Base-by-base conservation (phyloP, 2,329 filamentous ascomycete species). In the Ciborinia camelliae region DNA sequence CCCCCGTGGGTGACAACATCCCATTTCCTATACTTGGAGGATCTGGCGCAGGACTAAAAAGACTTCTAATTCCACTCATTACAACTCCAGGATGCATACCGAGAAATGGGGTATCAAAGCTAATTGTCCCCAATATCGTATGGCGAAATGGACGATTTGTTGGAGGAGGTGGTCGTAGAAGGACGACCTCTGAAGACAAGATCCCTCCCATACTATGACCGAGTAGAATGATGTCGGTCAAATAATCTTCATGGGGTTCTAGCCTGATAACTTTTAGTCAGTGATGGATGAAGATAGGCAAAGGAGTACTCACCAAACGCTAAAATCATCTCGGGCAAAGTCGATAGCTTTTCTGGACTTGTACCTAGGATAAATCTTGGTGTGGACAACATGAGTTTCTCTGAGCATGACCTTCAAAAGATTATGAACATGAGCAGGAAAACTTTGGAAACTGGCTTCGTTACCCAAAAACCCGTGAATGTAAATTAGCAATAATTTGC, bases 161-260 rank as follows among this genome's bases (percentile, higher is more conserved):
- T 43, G 68, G 68, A 50, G 68, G 63, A 23, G 37, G 39, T 23
- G 72, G 67, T 52, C 64, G 69, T 75, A 90, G 82, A 52, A 96
- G 79, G 3, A 86, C 86, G 32, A 96, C 84, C 71, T 97, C 93
- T 1, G 90, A 91, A 32, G 90, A 86, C 32, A 97, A 77, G 30
- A 97, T 81, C 1, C 93, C 93, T 20, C 93, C 93, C 86, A 97
- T 94, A 50, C 91, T 96, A 76, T 97, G 93, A 0, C 93, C 92
- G 3, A 96, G 80, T 3, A 97, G 81, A 26, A 97, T 81, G 2
- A 96, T 82, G 78, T 97, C 93, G 1, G 91, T 92, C 26, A 81
- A 84, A 4, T 82, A 78, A 35, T 85, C 85, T 75, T 94, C 89
- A 71, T 96, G 91, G 8, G 91, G 91, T 65, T 84, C 80, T 37